phyloP scores from a whole-genome alignment of 2,329 filamentous ascomycete genomes.

The Sarocladiaceae sp. region DNA sequence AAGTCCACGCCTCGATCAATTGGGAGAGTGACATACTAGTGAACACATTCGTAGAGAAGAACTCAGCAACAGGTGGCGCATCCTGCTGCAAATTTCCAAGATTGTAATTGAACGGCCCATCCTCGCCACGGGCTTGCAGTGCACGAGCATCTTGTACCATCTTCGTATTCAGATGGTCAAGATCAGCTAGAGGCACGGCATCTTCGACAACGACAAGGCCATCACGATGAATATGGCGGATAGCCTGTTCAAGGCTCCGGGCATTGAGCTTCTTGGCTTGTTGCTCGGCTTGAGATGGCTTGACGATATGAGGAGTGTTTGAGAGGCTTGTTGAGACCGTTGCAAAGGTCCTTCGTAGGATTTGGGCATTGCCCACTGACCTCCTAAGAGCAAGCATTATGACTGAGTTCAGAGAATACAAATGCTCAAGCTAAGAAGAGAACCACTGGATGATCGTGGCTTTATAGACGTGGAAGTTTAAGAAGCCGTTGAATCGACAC shows the following conservation, averaged over 20 bases:
- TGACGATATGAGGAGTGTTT: conserved; percentile 17
- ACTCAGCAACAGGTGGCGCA: conserved; percentile 44
- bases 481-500: too few species aligned
- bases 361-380: too few species aligned
- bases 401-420: background rate
- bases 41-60: conserved; percentile 47
- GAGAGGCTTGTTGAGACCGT: background rate
- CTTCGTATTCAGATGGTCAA: conserved; percentile 52
- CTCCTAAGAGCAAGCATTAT: background rate
- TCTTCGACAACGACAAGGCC: conserved; percentile 54
- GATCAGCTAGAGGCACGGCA: conserved; percentile 42
- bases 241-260: conserved; percentile 51
- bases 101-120: conserved; percentile 60
- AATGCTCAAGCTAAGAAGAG: too few species aligned
- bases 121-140: conserved; percentile 46
- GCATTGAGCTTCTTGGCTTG: conserved; percentile 32
- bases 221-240: conserved; percentile 46
- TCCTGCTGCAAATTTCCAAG: conserved; percentile 60
- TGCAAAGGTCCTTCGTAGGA: background rate
- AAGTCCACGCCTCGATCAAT: background rate
- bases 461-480: too few species aligned
- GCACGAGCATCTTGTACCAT: conserved; percentile 55
- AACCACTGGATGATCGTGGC: too few species aligned
- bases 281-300: conserved; percentile 37
- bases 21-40: conserved; percentile 39